Percentiles rank a stretch among this genome's conserved stretches.
Conservation (phyloP, 345 rosid genomes). For the Aegle marmelos region DNA sequence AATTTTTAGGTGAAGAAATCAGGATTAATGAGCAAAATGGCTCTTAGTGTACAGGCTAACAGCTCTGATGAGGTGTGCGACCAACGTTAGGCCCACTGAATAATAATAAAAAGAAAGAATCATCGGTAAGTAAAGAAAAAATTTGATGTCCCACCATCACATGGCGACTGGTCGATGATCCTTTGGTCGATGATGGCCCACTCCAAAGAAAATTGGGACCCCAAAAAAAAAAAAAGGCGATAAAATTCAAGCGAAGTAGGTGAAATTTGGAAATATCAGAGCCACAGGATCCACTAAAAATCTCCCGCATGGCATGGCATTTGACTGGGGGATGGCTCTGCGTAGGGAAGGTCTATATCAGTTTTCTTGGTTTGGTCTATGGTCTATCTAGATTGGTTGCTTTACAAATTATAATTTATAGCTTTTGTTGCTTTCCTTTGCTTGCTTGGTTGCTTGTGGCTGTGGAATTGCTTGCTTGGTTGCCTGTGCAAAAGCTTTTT, state of each 20-base stretch:
- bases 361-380: too few species aligned
- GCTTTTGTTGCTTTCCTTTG: too few species aligned
- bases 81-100: conserved; percentile 22
- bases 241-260: conserved; percentile 16
- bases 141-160: conserved; percentile 25
- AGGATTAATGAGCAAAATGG: background rate
- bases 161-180: conserved; percentile 17
- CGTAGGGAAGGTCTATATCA: background rate
- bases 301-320: conserved; percentile 15
- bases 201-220: background rate
- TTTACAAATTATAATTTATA: too few species aligned
- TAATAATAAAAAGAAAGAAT: background rate
- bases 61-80: conserved; percentile 12
- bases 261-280: conserved; percentile 12
- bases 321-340: too few species aligned
- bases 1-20: background rate
- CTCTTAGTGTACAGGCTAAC: background rate
- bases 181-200: conserved; percentile 14
- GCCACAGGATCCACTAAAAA: conserved; percentile 10
- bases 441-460: too few species aligned
- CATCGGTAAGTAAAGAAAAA: background rate
- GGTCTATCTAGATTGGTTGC: too few species aligned
- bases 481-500: too few species aligned
- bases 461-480: too few species aligned
- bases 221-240: background rate